phyloP scores from a whole-genome alignment of 345 rosid species.

The Erodium maritimum region DNA sequence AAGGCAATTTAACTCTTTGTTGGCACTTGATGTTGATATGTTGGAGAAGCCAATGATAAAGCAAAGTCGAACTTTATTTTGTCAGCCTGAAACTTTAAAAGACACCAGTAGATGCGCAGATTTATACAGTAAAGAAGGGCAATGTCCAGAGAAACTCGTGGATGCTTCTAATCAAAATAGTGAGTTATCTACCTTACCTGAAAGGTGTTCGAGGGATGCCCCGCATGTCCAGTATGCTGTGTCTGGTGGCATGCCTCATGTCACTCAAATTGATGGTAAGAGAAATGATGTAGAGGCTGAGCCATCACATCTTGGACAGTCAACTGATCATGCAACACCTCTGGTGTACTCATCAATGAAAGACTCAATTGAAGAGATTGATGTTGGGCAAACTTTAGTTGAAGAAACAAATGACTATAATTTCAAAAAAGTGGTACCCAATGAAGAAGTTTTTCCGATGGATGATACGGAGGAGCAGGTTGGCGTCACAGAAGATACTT shows the following conservation, averaged over 20 bases:
- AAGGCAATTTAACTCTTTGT: slow-evolving; percentile 18
- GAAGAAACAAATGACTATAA: slow-evolving; percentile 17
- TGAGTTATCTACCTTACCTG: slow-evolving; percentile 18
- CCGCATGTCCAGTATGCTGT: slow-evolving; percentile 16
- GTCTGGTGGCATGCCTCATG: slow-evolving; percentile 14
- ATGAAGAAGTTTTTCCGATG: slow-evolving; percentile 13
- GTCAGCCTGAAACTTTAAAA: slow-evolving; percentile 9
- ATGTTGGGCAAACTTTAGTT: slow-evolving; percentile 17
- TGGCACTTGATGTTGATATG: slow-evolving; percentile 9
- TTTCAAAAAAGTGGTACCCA: slow-evolving; percentile 7
- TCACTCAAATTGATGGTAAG: slow-evolving; percentile 16
- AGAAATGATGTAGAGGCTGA: slow-evolving; percentile 18
- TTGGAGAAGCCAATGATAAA: slow-evolving; percentile 9
- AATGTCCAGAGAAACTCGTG: slow-evolving; percentile 14
- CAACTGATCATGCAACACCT: slow-evolving; percentile 16
- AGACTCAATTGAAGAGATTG: slow-evolving; percentile 15
- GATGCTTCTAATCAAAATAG: slow-evolving; percentile 21
- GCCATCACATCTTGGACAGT: slow-evolving; percentile 14
- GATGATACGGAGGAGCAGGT: slow-evolving; percentile 17
- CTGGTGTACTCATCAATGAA: slow-evolving; percentile 11
- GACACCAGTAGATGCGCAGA: slow-evolving; percentile 3
- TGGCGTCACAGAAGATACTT: slow-evolving; percentile 34
- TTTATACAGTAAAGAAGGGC: slow-evolving; percentile 7
- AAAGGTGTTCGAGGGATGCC: slow-evolving; percentile 16
- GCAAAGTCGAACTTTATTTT: slow-evolving; percentile 1